These are phyloP conservation scores for Bipolaris sorokiniana DNA, from an alignment of 2,329 filamentous ascomycete species.

Conservation along the genomic window DNA sequence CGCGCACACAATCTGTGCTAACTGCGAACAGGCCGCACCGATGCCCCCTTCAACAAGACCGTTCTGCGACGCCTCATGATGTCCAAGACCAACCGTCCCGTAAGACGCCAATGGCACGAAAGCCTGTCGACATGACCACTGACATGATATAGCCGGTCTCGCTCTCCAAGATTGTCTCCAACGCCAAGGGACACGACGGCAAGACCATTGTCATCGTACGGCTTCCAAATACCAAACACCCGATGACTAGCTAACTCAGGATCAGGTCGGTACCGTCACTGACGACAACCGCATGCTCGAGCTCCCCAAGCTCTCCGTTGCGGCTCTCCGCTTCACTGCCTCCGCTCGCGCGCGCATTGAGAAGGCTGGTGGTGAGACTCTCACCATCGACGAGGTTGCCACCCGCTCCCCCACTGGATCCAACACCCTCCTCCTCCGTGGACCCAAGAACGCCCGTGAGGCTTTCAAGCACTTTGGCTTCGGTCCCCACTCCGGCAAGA, in stretches of 20 bases:
- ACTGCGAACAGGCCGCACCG: conserved; percentile 77
- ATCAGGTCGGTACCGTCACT: conserved; percentile 81
- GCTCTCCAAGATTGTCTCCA: conserved; percentile 82
- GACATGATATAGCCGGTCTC: conserved; percentile 67
- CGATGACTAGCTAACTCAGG: conserved; percentile 20
- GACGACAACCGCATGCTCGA: conserved; percentile 88
- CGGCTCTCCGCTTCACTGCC: conserved; percentile 94
- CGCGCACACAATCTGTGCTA: conserved; percentile 29
- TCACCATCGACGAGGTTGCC: conserved; percentile 97
- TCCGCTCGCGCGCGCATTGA: conserved; percentile 92
- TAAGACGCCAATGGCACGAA: conserved; percentile 29
- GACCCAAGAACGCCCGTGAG: conserved; percentile 97
- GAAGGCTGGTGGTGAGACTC: conserved; percentile 90
- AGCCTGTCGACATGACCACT: conserved; percentile 15
- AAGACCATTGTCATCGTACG: conserved; percentile 83
- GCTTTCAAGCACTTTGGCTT: conserved; percentile 99
- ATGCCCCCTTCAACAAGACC: conserved; percentile 98
- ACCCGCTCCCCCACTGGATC: conserved; percentile 91
- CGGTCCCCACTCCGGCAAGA: conserved; percentile 98
- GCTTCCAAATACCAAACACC: conserved; percentile 1
- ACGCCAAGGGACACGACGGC: conserved; percentile 65
- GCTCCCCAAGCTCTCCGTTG: conserved; percentile 90
- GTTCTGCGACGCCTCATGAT: conserved; percentile 97
- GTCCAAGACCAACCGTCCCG: conserved; percentile 91
- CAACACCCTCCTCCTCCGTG: conserved; percentile 96